These are phyloP conservation scores for Globisporangium megalacanthum DNA, from an alignment of 352 stramenopile species.

Conservation along the genomic window DNA sequence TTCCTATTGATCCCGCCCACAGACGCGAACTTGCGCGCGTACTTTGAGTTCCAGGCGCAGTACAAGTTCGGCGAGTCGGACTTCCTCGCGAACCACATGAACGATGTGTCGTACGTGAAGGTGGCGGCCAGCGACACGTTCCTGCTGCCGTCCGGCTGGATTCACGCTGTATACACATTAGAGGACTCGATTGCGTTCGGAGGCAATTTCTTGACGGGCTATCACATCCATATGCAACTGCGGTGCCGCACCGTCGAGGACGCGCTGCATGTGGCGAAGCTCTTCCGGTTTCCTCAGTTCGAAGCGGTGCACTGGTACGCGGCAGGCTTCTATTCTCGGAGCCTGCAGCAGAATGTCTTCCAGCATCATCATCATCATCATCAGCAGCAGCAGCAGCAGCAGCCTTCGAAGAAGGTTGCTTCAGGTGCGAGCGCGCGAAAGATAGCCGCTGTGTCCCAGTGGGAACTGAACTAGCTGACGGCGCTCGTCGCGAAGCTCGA, in stretches of 20 bases:
- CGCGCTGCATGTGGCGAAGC: slow-evolving; percentile 15
- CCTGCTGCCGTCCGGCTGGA: slow-evolving; percentile 39
- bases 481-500: slow-evolving; percentile 17
- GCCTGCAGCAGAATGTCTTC: slow-evolving; percentile 6
- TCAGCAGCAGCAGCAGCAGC: neutral
- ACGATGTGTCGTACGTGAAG: slow-evolving; percentile 24
- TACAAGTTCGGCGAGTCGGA: slow-evolving; percentile 19
- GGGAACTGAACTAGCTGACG: slow-evolving; percentile 16
- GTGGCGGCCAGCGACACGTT: slow-evolving; percentile 33
- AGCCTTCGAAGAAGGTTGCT: slow-evolving; percentile 1
- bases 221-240: slow-evolving; percentile 33
- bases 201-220: slow-evolving; percentile 34
- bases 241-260: slow-evolving; percentile 27
- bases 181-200: slow-evolving; percentile 39
- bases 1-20: slow-evolving; percentile 40
- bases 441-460: slow-evolving; percentile 14
- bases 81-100: slow-evolving; percentile 22
- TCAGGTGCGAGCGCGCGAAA: neutral
- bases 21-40: slow-evolving; percentile 22
- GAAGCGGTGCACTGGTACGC: slow-evolving; percentile 33
- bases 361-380: too few species aligned
- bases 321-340: slow-evolving; percentile 21
- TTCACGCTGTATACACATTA: slow-evolving; percentile 36
- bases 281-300: slow-evolving; percentile 34
- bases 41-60: slow-evolving; percentile 19